These are phyloP conservation scores for Cutaneotrichosporon spelunceum DNA, from an alignment of 1,284 basidiomycete species.

Conservation along the genomic window DNA sequence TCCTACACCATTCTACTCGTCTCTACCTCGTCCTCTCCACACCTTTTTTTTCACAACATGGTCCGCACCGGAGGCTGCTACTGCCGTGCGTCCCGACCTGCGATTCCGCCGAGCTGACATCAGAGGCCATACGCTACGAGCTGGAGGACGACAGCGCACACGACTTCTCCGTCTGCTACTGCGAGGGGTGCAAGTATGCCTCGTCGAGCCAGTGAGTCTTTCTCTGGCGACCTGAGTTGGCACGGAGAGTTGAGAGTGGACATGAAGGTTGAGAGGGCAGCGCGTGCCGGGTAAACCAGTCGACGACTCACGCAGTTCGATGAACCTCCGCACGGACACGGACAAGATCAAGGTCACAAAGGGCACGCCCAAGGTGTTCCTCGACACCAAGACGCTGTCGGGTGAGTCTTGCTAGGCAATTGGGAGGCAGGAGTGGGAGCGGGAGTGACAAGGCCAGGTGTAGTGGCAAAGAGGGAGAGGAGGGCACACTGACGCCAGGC, in stretches of 20 bases:
- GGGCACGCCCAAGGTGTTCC: conserved; percentile 18
- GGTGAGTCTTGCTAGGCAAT: not conserved
- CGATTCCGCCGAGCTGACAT: not conserved
- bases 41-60: not conserved
- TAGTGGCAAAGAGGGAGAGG: not conserved
- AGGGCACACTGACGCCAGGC: conserved; percentile 3
- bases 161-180: conserved; percentile 17
- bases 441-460: too few species aligned
- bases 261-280: too few species aligned
- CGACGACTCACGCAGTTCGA: conserved; percentile 14
- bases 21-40: not conserved
- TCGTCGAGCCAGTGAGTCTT: conserved; percentile 7
- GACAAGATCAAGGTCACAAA: conserved; percentile 14
- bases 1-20: not conserved
- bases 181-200: conserved; percentile 13
- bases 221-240: too few species aligned
- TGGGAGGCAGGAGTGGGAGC: too few species aligned
- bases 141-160: conserved; percentile 8
- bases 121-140: conserved; percentile 16
- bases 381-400: conserved; percentile 10
- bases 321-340: conserved; percentile 12
- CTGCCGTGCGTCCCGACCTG: not conserved
- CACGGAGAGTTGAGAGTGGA: too few species aligned
- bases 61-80: conserved; percentile 5
- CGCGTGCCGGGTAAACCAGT: not conserved